Evolutionary conservation across 1,284 basidiomycete genomes (phyloP), one percentile per base, ranked within the genome.

Genomic region (Neotropicomus parvogracilis): DNA sequence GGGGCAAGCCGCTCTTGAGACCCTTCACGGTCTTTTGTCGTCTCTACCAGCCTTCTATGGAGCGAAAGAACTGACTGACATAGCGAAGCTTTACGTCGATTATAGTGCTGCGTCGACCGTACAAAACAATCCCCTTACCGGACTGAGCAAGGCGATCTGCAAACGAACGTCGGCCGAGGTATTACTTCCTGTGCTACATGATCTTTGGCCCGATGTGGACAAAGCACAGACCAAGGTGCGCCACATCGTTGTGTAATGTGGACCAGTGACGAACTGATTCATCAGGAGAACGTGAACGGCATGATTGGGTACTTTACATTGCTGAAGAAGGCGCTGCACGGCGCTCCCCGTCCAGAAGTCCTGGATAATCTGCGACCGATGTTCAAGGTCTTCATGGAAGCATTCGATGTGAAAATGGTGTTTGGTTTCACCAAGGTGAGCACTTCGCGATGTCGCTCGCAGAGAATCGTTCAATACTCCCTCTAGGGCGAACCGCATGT

Each of bases 361-460:
- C 70, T 84, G 7, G 81, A 85, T 24, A 77, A 89, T 47, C 69
- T 95, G 50, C 86, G 89, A 41, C 56, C 75, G 1, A 62, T 91
- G 31, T 95, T 93, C 73, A 87, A 85, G 50, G 77, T 91, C 43
- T 89, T 97, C 74, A 71, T 97, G 38, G 81, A 85, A 24, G 85
- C 84, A 3, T 85, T 97, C 54, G 88, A 91, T 54, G 59, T 83
- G 35, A 70, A 67, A 54, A 67, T 57, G 68, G 42, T 57, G 36
- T 64, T 62, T 39, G 55, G 59, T 19, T 64, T 55, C 36, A 53
- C 56, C 40, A 66, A 74, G 56, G 75, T 79, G 14, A 33, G 65
- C 2, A 1, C 31, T 41, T 37, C 16, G 14, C 11, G 1, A 14
- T 11, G 11, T 28, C 21, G 40, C 10, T 3, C 17, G 7, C 13